Evolutionary conservation across 441 rosid species (phyloP).

Genomic region (Euphorbia celastroides): DNA sequence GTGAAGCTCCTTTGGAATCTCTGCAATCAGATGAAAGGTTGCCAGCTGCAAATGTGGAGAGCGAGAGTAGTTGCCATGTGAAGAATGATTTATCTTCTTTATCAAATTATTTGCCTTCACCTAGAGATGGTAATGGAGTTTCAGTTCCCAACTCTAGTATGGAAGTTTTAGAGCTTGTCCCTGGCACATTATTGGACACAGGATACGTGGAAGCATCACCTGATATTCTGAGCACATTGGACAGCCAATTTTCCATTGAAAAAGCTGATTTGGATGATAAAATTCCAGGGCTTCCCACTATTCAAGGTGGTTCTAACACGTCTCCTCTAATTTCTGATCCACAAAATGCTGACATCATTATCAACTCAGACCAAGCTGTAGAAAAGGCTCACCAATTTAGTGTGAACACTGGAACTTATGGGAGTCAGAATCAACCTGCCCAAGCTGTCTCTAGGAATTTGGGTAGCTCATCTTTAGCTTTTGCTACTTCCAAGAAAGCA

Average conservation of each 20-base stretch:
- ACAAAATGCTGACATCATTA: conserved; percentile 24
- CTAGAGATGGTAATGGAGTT: conserved; percentile 29
- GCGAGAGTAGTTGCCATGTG: conserved; percentile 17
- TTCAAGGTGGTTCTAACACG: conserved; percentile 30
- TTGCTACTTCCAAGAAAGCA: conserved; percentile 34
- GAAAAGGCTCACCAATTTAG: conserved; percentile 18
- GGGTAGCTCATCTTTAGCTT: conserved; percentile 31
- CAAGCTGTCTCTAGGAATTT: conserved; percentile 33
- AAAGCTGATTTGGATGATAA: conserved; percentile 28
- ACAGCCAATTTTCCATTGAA: conserved; percentile 31
- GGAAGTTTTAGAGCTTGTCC: conserved; percentile 32
- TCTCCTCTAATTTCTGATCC: conserved; percentile 24
- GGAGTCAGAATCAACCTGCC: conserved; percentile 33
- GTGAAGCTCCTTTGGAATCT: conserved; percentile 27
- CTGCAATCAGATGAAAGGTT: conserved; percentile 22
- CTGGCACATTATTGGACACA: conserved; percentile 33
- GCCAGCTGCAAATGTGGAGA: conserved; percentile 21
- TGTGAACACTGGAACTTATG: conserved; percentile 23
- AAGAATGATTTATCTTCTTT: conserved; percentile 28
- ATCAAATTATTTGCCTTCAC: conserved; percentile 27
- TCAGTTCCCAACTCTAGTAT: conserved; percentile 29
- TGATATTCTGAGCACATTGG: conserved; percentile 17
- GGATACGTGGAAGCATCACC: conserved; percentile 35
- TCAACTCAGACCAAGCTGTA: conserved; percentile 18
- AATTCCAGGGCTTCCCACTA: conserved; percentile 28